Evolutionary conservation across 1,139 yeast species (phyloP).

Genomic region (Lipomyces yarrowii): DNA sequence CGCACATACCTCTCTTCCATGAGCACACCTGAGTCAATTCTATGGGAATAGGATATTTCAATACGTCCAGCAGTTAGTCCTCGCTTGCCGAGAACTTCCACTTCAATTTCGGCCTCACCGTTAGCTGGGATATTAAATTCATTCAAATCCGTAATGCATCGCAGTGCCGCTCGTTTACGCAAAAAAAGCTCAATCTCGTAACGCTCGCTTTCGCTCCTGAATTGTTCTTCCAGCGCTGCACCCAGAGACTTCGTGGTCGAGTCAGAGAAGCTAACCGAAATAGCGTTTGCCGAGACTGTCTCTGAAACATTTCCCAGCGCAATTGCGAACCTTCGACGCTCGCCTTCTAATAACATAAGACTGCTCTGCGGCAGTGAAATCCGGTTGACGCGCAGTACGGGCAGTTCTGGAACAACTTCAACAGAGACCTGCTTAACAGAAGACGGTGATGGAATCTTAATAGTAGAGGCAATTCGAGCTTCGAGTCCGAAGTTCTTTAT

Average conservation of each 20-base stretch:
- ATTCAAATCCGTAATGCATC: constrained; percentile 31
- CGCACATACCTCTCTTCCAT: constrained; percentile 49
- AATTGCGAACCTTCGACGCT: constrained; percentile 55
- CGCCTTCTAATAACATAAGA: constrained; percentile 84
- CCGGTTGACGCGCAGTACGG: constrained; percentile 57
- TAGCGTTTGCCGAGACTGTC: constrained; percentile 54
- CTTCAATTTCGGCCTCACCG: constrained; percentile 47
- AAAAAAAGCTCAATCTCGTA: constrained; percentile 77
- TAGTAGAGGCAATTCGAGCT: constrained; percentile 11
- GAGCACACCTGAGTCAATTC: constrained; percentile 10
- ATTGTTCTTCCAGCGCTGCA: constrained; percentile 50
- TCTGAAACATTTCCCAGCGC: constrained; percentile 60
- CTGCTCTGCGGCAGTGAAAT: constrained; percentile 64
- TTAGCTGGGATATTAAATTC: constrained; percentile 30
- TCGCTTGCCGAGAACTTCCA: constrained; percentile 70
- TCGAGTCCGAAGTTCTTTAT: constrained; percentile 40
- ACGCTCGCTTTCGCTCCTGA: constrained; percentile 57
- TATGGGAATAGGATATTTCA: constrained; percentile 65
- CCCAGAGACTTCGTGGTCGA: constrained; percentile 70
- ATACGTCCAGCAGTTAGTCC: constrained; percentile 70
- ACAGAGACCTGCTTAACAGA: constrained; percentile 34
- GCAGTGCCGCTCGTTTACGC: constrained; percentile 60
- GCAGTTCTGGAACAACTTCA: constrained; percentile 66
- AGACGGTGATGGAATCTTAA: constrained; percentile 11
- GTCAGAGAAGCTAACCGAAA: constrained; percentile 69